phyloP scores from a whole-genome alignment of 495 filamentous ascomycete genomes.

The Jackrogersella minutella region DNA sequence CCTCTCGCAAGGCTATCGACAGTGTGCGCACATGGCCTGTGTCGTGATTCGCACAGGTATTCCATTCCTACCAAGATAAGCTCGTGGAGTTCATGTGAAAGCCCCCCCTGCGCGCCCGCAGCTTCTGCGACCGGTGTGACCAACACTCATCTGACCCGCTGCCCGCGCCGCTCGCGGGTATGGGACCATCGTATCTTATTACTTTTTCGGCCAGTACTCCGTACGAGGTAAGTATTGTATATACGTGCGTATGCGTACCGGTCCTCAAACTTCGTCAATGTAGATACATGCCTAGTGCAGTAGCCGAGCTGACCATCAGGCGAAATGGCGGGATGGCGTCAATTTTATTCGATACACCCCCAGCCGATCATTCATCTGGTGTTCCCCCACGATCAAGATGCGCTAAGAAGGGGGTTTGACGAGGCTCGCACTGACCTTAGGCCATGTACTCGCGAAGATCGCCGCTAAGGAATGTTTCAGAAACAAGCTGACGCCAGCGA shows the following conservation, averaged over 20 bases:
- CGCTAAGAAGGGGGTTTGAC: neutral
- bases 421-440: neutral
- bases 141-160: neutral
- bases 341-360: conserved; percentile 20
- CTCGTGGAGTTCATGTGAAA: conserved; percentile 28
- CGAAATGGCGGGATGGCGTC: conserved; percentile 27
- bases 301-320: conserved; percentile 18
- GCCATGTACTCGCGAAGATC: conserved; percentile 16
- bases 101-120: conserved; percentile 11
- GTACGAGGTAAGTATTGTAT: too few relatives aligned
- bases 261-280: neutral
- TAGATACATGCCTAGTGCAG: neutral
- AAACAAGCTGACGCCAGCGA: conserved; percentile 28
- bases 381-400: conserved; percentile 22
- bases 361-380: conserved; percentile 17
- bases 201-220: conserved; percentile 29
- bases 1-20: conserved; percentile 12
- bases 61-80: conserved; percentile 39
- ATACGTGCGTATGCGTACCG: neutral
- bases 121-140: conserved; percentile 25
- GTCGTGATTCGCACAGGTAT: conserved; percentile 38
- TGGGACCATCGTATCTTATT: conserved; percentile 26
- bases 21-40: conserved; percentile 10
- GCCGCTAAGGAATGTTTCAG: conserved; percentile 28
- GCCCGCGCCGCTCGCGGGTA: neutral